Conservation (phyloP, 2,329 filamentous ascomycete species). For the Pestalotiopsis sp. region DNA sequence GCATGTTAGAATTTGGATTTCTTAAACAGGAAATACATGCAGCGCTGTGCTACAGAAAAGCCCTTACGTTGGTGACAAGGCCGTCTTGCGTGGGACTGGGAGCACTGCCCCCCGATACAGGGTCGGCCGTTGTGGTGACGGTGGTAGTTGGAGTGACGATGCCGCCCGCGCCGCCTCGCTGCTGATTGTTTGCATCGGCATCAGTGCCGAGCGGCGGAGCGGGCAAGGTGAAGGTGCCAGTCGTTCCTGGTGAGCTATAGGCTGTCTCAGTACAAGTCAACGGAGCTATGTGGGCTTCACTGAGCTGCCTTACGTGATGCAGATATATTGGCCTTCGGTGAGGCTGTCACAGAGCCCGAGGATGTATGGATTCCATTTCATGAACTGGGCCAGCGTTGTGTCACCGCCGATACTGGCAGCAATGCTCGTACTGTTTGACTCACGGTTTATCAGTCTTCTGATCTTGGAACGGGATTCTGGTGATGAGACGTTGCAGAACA, state of each 20-base stretch:
- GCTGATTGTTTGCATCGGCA: constrained; percentile 9
- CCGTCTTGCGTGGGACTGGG: constrained; percentile 13
- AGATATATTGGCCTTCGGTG: constrained; percentile 3
- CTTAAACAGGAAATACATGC: too few species aligned
- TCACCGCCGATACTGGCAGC: neutral
- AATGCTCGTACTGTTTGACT: neutral
- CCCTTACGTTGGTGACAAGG: neutral
- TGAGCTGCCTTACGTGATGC: neutral
- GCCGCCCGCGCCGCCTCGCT: neutral
- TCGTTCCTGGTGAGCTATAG: constrained; percentile 4
- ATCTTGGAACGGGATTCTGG: too few species aligned
- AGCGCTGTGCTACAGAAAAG: too few species aligned
- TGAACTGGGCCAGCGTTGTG: neutral
- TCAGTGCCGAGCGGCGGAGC: neutral
- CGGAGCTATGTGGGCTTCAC: too few species aligned
- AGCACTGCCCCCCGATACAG: constrained; percentile 1
- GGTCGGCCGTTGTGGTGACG: neutral
- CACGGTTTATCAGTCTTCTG: too few species aligned
- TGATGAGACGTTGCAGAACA: neutral
- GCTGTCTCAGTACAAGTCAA: too few species aligned
- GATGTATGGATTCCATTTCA: constrained; percentile 5
- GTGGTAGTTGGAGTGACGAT: constrained; percentile 3
- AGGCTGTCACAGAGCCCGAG: constrained; percentile 3
- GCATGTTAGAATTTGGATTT: too few species aligned
- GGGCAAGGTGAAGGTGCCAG: neutral